These are phyloP conservation scores for Caryopteris hybrid DNA, from an alignment of 305 asterid species.

Conservation along the genomic window DNA sequence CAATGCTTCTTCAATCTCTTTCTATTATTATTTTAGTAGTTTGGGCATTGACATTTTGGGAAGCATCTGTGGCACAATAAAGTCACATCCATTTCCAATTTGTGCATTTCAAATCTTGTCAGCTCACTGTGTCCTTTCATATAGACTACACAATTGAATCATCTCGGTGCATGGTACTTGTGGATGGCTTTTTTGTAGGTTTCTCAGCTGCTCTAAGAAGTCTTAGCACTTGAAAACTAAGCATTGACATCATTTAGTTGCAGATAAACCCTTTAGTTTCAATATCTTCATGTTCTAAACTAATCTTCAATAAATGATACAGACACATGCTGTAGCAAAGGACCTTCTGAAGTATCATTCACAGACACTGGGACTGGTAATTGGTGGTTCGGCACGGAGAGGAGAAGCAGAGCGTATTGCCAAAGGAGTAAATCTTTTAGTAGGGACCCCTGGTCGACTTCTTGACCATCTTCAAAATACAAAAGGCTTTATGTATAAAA, in stretches of 20 bases:
- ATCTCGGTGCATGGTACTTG: not conserved
- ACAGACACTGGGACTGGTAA: constrained; percentile 73
- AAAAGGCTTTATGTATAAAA: constrained; percentile 75
- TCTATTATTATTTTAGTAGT: not conserved
- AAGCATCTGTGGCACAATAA: not conserved
- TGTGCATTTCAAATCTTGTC: constrained; percentile 6
- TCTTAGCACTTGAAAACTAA: not conserved
- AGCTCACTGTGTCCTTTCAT: not conserved
- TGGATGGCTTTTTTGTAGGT: not conserved
- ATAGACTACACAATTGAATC: not conserved
- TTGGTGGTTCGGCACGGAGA: constrained; percentile 82
- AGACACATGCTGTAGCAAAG: constrained; percentile 91
- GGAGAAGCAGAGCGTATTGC: constrained; percentile 77
- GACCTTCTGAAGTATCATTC: constrained; percentile 87
- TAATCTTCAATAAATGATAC: constrained; percentile 19
- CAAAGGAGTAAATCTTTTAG: constrained; percentile 77
- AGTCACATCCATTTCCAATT: not conserved
- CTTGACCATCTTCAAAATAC: constrained; percentile 95
- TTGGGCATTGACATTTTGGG: not conserved
- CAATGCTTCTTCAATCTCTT: not conserved
- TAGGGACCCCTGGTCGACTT: constrained; percentile 94
- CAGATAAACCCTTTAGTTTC: not conserved
- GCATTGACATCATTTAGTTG: not conserved
- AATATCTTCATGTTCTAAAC: too few relatives aligned
- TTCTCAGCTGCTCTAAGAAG: not conserved